phyloP scores from a whole-genome alignment of 805 yeast species.

The Sungouiozyma ichnusensis region DNA sequence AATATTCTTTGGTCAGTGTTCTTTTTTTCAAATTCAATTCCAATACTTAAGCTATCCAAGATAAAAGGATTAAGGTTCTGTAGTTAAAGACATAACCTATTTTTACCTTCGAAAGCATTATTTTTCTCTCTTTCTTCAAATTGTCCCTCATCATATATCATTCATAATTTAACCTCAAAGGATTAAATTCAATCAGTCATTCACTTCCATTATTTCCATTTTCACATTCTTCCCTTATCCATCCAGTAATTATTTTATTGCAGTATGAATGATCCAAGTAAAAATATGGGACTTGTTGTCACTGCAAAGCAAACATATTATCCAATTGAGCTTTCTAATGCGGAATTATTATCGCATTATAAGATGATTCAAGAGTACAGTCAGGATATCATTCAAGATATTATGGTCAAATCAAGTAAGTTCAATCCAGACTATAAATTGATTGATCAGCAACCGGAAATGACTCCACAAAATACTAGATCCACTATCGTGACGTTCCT shows the following conservation, averaged over 20 bases:
- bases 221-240: background rate
- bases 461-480: slow-evolving; percentile 58
- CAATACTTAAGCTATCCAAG: background rate
- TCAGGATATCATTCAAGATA: slow-evolving; percentile 36
- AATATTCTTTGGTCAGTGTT: background rate
- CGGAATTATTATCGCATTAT: slow-evolving; percentile 41
- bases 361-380: slow-evolving; percentile 40
- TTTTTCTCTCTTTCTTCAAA: too few species aligned
- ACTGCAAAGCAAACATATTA: slow-evolving; percentile 40
- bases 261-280: background rate
- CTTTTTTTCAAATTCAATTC: background rate
- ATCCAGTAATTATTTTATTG: background rate
- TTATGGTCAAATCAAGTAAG: slow-evolving; percentile 28
- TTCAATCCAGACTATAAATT: slow-evolving; percentile 47
- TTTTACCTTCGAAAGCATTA: too few species aligned
- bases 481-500: slow-evolving; percentile 69
- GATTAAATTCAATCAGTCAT: background rate
- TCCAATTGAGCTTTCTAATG: slow-evolving; percentile 38
- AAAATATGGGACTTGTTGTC: slow-evolving; percentile 25
- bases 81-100: too few species aligned
- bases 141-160: too few species aligned
- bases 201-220: background rate
- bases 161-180: background rate
- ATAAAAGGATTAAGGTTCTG: background rate
- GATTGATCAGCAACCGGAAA: slow-evolving; percentile 82